Conservation (phyloP, 768 basidiomycete species). For the Trametes elegans region DNA sequence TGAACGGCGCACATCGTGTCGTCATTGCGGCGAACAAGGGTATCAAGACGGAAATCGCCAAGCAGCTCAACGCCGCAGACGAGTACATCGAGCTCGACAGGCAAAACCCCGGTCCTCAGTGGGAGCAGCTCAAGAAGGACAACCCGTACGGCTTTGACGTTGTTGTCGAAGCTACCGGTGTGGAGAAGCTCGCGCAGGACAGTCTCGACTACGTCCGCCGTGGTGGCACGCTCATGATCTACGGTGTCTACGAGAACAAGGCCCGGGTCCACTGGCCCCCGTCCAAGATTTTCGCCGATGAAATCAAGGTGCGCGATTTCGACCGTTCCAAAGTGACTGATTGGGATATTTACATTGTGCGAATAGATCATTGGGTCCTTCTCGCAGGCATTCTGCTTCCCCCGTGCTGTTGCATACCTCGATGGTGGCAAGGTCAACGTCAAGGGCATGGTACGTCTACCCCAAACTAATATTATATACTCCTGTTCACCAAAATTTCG, state of each 20-base stretch:
- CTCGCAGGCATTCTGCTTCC: constrained; percentile 89
- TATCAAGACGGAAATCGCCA: constrained; percentile 86
- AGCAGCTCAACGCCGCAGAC: constrained; percentile 74
- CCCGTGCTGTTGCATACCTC: constrained; percentile 85
- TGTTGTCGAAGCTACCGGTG: constrained; percentile 70
- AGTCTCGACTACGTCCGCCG: constrained; percentile 87
- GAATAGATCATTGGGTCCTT: constrained; percentile 87
- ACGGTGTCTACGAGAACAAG: constrained; percentile 89
- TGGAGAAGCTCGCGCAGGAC: constrained; percentile 83
- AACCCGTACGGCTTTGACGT: constrained; percentile 85
- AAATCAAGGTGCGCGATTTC: constrained; percentile 49
- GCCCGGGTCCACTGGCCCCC: constrained; percentile 87
- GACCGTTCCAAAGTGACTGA: not conserved
- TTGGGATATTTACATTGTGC: not conserved
- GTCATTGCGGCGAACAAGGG: constrained; percentile 90
- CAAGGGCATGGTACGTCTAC: constrained; percentile 65
- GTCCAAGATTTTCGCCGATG: constrained; percentile 75
- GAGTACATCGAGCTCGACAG: constrained; percentile 87
- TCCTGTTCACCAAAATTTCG: not conserved
- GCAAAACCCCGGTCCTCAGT: constrained; percentile 70
- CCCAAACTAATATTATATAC: too few species aligned
- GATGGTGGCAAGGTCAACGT: constrained; percentile 83
- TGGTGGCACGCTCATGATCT: constrained; percentile 86
- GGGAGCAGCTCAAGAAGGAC: constrained; percentile 76
- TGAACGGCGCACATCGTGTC: constrained; percentile 79